Evolutionary conservation across 83 land plant genomes (phyloP), one percentile per base, ranked within the genome.

Genomic region (Picea abies): DNA sequence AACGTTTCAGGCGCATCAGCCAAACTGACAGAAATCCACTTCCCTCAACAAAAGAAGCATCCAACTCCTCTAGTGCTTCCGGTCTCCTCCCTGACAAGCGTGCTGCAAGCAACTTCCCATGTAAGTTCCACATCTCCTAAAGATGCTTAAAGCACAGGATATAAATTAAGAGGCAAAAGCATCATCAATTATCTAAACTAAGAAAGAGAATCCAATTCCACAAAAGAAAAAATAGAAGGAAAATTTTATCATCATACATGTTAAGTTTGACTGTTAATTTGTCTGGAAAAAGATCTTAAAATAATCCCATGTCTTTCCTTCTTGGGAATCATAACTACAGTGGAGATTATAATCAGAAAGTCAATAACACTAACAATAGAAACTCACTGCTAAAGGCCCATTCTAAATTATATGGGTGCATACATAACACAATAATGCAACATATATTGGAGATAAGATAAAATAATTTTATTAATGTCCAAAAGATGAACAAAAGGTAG

Each of bases 1-100:
- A 93, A 60, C 85, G 64, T 72, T 93, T 91, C 29, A 89, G 47
- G 58, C 73, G n/a, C 22, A 77, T 90, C 5, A 94, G 32, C 20
- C 61, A 71, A 35, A 77, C 73, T 72, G 92, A 81, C 32, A 86
- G 4, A 20, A 63, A 8, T 60, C 91, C 88, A 67, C 60, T 61
- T 75, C 80, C 84, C 61, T 85, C 84, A 60, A 62, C 66, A n/a
- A 84, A 35, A 39, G 89, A 83, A 69, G 76, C 84, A 62, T 90
- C 84, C 69, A 92, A 52, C 69, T 95, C 98, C 79, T 95, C 96
- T 76, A 95, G 84, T 41, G 89, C 90, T 73, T 93, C 86, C 70
- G 87, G 61, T 75, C 81, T 90, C 79, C 87, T 85, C 23, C 99
- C 97, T 11, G 99, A 94, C 22, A 92, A 65, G 32, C 88, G 83